These are phyloP conservation scores for Gossypium lobatum DNA, from an alignment of 441 rosid species.

Conservation along the genomic window DNA sequence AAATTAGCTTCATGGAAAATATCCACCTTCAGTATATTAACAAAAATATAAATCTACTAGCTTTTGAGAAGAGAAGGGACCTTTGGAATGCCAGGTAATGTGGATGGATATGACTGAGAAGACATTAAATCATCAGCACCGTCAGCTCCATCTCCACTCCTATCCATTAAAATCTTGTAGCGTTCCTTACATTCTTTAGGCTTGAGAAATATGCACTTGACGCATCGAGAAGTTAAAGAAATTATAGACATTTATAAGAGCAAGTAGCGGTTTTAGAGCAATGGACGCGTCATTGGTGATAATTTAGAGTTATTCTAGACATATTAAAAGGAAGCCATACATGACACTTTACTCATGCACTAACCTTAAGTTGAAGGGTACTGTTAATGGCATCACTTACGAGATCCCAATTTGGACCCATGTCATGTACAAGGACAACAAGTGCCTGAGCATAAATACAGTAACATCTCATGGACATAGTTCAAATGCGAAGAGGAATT, in stretches of 20 bases:
- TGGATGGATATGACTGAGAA: constrained; percentile 95
- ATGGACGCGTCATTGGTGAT: neutral
- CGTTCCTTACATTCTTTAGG: constrained; percentile 97
- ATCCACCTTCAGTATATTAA: constrained; percentile 12
- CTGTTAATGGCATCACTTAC: constrained; percentile 94
- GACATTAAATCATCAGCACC: constrained; percentile 98
- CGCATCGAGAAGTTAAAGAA: constrained; percentile 1
- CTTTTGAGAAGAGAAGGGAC: constrained; percentile 23
- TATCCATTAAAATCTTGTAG: constrained; percentile 87
- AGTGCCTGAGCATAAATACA: constrained; percentile 62
- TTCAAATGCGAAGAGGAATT: constrained; percentile 9
- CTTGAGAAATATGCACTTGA: constrained; percentile 84
- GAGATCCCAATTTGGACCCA: constrained; percentile 99
- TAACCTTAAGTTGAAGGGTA: constrained; percentile 86
- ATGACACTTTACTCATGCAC: constrained; percentile 8
- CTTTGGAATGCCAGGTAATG: constrained; percentile 99
- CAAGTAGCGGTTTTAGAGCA: constrained; percentile 2
- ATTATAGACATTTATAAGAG: neutral
- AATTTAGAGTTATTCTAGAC: constrained; percentile 1
- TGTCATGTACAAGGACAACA: constrained; percentile 97
- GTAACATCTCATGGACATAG: constrained; percentile 14
- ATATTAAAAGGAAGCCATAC: neutral
- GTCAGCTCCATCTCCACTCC: constrained; percentile 90
- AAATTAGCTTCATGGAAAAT: constrained; percentile 21
- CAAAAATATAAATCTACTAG: neutral